phyloP scores from a whole-genome alignment of 768 basidiomycete genomes.

The Lactarius hatsudake region DNA sequence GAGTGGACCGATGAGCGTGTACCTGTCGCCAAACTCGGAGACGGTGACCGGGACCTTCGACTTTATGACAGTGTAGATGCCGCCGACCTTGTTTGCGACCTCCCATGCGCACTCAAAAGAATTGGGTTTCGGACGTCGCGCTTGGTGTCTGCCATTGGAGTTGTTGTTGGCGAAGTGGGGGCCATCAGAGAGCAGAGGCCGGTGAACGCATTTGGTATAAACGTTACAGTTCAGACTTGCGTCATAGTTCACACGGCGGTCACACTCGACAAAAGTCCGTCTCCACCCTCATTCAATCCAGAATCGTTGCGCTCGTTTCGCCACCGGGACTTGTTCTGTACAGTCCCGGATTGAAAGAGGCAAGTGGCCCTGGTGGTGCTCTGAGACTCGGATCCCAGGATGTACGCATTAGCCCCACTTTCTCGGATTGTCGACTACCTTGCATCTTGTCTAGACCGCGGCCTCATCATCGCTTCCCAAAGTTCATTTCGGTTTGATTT shows the following conservation, averaged over 20 bases:
- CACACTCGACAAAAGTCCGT: not conserved
- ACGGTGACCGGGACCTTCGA: slow-evolving; percentile 99
- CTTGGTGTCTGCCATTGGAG: slow-evolving; percentile 37
- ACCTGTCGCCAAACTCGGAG: slow-evolving; percentile 91
- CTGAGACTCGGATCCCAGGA: too few relatives aligned
- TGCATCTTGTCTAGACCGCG: not conserved
- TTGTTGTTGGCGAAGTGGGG: slow-evolving; percentile 13
- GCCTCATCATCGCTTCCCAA: not conserved
- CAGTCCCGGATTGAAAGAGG: not conserved
- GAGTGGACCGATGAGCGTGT: slow-evolving; percentile 96
- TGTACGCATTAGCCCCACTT: not conserved
- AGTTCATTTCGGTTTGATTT: not conserved
- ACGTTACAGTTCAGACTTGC: slow-evolving; percentile 13
- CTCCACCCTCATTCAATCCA: too few relatives aligned
- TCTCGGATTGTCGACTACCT: not conserved
- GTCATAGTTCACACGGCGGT: slow-evolving; percentile 24
- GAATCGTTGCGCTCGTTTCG: not conserved
- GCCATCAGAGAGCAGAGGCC: not conserved
- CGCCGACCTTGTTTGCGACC: slow-evolving; percentile 98
- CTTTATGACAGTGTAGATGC: slow-evolving; percentile 99
- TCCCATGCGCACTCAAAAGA: slow-evolving; percentile 97
- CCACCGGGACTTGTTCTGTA: not conserved
- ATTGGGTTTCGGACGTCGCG: slow-evolving; percentile 78
- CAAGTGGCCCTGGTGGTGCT: too few relatives aligned
- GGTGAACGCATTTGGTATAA: slow-evolving; percentile 4